Conservation (phyloP, 2,329 filamentous ascomycete genomes). For the Calonectria hawksworthii region DNA sequence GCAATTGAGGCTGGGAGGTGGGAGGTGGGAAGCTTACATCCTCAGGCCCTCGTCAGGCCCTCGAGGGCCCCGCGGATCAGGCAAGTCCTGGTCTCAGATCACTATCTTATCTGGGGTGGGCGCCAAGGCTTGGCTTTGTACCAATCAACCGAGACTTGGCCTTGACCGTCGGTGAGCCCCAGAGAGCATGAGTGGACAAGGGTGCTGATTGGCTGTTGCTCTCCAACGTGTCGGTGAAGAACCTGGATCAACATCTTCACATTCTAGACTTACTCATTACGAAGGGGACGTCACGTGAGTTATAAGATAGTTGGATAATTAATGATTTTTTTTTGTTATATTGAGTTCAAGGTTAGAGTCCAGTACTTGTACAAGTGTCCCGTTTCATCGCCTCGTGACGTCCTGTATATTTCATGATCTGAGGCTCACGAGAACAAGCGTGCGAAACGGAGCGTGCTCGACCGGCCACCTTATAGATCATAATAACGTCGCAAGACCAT, state of each 20-base stretch:
- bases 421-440: conserved; percentile 41
- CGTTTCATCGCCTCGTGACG: conserved; percentile 45
- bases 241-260: neutral
- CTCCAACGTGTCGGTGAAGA: neutral
- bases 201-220: neutral
- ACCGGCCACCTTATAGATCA: conserved; percentile 48
- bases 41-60: conserved; percentile 11
- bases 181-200: neutral
- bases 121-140: neutral
- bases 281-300: neutral
- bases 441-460: conserved; percentile 40
- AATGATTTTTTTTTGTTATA: conserved; percentile 35
- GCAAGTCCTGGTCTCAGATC: conserved; percentile 9
- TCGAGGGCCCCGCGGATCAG: neutral
- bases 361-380: conserved; percentile 49
- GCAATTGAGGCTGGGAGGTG: neutral
- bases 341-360: conserved; percentile 39
- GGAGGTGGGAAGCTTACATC: conserved; percentile 18
- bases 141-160: neutral
- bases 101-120: conserved; percentile 12
- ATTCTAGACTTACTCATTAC: neutral
- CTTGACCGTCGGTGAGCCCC: neutral
- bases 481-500: conserved; percentile 51
- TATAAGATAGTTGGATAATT: neutral
- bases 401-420: conserved; percentile 41